These are phyloP conservation scores for Taphrina communis DNA, from an alignment of 1,139 yeast species.

Conservation along the genomic window DNA sequence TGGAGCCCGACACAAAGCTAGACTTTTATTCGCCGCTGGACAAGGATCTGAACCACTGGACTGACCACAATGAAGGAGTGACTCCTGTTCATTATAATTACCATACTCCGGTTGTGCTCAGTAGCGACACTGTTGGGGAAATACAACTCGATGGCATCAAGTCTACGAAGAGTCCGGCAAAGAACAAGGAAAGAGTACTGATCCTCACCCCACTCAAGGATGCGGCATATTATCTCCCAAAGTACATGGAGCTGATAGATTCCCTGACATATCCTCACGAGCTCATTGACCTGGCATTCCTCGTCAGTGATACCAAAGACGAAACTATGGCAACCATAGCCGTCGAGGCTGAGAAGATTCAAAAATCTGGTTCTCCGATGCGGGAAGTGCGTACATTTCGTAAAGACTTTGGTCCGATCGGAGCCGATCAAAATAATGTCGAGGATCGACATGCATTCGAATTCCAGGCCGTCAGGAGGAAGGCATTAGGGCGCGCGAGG, in stretches of 20 bases:
- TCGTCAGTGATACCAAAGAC: conserved; percentile 78
- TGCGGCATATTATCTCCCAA: conserved; percentile 78
- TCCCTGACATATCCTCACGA: conserved; percentile 83
- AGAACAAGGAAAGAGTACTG: conserved; percentile 69
- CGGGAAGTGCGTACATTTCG: conserved; percentile 75
- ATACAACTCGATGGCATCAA: conserved; percentile 58
- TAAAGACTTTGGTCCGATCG: conserved; percentile 86
- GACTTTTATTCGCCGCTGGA: conserved; percentile 29
- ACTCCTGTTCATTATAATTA: conserved; percentile 49
- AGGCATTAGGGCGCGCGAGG: conserved; percentile 87
- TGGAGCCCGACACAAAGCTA: conserved; percentile 22
- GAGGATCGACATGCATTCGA: conserved; percentile 82
- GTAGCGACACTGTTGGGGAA: conserved; percentile 51
- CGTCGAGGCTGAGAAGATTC: conserved; percentile 52
- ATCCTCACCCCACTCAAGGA: conserved; percentile 79
- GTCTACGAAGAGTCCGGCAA: conserved; percentile 57
- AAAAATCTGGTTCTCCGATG: conserved; percentile 53
- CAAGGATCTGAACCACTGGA: conserved; percentile 30
- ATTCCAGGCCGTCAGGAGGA: conserved; percentile 85
- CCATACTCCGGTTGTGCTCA: conserved; percentile 45
- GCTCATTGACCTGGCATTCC: conserved; percentile 79
- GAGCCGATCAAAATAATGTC: conserved; percentile 51
- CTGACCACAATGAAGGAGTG: conserved; percentile 45
- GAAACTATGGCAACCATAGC: conserved; percentile 70
- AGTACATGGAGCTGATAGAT: conserved; percentile 84